These are phyloP conservation scores for Breynia disticha DNA, from an alignment of 441 rosid genomes.

Conservation along the genomic window DNA sequence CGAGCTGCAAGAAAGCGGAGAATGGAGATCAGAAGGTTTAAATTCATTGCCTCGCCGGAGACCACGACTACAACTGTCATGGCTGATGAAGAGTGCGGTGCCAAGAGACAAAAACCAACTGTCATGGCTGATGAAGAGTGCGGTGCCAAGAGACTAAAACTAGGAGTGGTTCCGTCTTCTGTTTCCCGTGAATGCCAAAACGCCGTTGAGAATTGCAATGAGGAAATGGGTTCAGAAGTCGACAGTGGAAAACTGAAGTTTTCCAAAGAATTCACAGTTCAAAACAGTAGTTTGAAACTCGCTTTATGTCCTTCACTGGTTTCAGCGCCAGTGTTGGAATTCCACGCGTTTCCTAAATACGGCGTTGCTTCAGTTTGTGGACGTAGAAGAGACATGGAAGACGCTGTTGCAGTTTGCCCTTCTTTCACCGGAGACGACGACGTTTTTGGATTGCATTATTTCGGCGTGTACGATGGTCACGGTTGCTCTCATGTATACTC, in stretches of 20 bases:
- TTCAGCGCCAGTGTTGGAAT: slow-evolving; percentile 10
- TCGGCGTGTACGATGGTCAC: slow-evolving; percentile 83
- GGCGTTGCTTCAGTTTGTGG: slow-evolving; percentile 85
- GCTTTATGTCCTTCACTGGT: background rate
- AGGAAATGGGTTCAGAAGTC: background rate
- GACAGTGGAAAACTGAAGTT: slow-evolving; percentile 10
- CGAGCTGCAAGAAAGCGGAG: slow-evolving; percentile 56
- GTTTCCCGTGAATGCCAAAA: slow-evolving; percentile 21
- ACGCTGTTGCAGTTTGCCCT: slow-evolving; percentile 53
- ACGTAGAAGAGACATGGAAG: slow-evolving; percentile 83
- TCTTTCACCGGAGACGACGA: slow-evolving; percentile 22
- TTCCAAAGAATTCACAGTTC: slow-evolving; percentile 4
- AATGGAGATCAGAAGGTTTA: slow-evolving; percentile 64
- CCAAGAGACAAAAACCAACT: no score
- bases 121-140: slow-evolving; percentile 9
- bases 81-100: slow-evolving; percentile 11
- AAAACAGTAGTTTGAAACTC: slow-evolving; percentile 14
- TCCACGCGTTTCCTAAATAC: slow-evolving; percentile 29
- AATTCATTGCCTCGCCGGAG: slow-evolving; percentile 24
- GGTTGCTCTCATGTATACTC: slow-evolving; percentile 82
- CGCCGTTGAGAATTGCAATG: slow-evolving; percentile 11
- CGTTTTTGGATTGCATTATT: slow-evolving; percentile 28
- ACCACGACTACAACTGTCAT: background rate
- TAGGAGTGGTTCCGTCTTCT: slow-evolving; percentile 15
- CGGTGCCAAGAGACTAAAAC: slow-evolving; percentile 30